These are phyloP conservation scores for Misopates orontium DNA, from an alignment of 257 asterid genomes.

Conservation along the genomic window DNA sequence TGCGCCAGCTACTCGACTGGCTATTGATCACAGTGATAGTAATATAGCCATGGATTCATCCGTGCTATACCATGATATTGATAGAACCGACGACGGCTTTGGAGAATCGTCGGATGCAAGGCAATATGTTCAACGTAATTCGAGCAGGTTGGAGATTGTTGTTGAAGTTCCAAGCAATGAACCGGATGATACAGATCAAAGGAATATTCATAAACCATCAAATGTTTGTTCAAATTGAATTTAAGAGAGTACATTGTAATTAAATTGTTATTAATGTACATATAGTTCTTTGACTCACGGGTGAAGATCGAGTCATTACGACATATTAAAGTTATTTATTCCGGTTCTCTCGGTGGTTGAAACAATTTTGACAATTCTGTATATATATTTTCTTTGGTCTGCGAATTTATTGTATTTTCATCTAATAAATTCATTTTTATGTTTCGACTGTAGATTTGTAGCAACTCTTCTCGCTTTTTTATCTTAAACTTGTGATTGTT, in stretches of 20 bases:
- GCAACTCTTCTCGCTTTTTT: no score
- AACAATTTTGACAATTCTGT: no score
- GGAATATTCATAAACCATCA: background rate
- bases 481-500: no score
- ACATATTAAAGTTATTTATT: no score
- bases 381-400: no score
- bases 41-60: background rate
- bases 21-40: no score
- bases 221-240: background rate
- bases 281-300: background rate
- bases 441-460: no score
- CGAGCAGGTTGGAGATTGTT: conserved; percentile 13
- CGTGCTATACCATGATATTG: background rate
- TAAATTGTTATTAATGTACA: background rate
- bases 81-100: background rate
- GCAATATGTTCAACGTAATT: background rate
- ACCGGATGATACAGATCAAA: background rate
- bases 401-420: no score
- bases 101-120: background rate
- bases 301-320: no score
- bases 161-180: conserved; percentile 13
- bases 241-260: background rate
- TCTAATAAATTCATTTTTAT: no score
- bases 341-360: no score
- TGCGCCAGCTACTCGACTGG: conserved; percentile 27